These are phyloP conservation scores for Ceratocystis harringtonii DNA, from an alignment of 2,329 filamentous ascomycete species.

Conservation along the genomic window DNA sequence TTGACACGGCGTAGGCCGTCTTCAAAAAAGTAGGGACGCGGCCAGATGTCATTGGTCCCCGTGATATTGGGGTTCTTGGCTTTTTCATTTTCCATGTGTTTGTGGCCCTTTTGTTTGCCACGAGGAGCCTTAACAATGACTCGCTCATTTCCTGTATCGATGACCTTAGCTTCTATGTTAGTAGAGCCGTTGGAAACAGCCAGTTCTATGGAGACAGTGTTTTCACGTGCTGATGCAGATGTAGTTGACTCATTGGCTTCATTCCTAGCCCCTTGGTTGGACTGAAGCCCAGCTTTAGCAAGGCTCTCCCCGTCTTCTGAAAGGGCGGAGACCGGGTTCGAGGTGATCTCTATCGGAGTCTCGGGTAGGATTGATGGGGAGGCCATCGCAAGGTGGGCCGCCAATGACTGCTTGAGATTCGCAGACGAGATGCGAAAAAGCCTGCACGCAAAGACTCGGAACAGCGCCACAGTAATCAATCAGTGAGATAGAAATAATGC, in stretches of 20 bases:
- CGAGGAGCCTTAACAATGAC: conserved; percentile 12
- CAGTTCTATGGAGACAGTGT: not conserved
- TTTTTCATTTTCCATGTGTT: conserved; percentile 12
- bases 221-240: not conserved
- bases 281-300: not conserved
- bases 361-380: not conserved
- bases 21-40: conserved; percentile 59
- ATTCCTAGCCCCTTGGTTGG: not conserved
- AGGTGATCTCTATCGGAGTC: not conserved
- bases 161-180: conserved; percentile 2
- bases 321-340: not conserved
- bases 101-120: conserved; percentile 17
- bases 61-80: conserved; percentile 14
- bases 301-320: not conserved
- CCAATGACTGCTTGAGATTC: not conserved
- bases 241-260: not conserved
- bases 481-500: not conserved
- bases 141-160: conserved; percentile 14
- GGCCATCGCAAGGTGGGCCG: not conserved
- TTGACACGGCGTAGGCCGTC: conserved; percentile 67
- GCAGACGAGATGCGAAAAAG: not conserved
- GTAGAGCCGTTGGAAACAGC: conserved; percentile 12
- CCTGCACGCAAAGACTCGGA: not conserved
- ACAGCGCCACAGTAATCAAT: not conserved
- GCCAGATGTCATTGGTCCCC: conserved; percentile 25